phyloP scores from a whole-genome alignment of 352 stramenopile genomes.

The Pythium brachiatum region DNA sequence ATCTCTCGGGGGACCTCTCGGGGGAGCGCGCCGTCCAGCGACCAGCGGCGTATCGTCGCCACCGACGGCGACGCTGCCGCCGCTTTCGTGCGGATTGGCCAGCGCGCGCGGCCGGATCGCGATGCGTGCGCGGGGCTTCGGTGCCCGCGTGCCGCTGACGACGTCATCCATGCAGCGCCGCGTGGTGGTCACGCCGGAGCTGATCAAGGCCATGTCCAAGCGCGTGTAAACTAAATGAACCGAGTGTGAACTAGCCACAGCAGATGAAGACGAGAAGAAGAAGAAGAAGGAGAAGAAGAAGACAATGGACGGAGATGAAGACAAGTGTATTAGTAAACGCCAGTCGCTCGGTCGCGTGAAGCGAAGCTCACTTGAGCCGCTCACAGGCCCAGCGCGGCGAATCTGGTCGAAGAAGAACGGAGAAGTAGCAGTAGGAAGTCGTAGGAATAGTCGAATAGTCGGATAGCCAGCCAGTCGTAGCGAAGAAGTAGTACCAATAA shows the following conservation, averaged over 20 bases:
- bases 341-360: neutral
- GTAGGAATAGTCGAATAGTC: conserved; percentile 13
- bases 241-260: neutral
- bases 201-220: conserved; percentile 26
- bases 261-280: neutral
- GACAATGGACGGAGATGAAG: too few relatives aligned
- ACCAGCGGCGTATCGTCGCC: neutral
- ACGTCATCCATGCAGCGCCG: conserved; percentile 8
- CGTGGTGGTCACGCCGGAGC: conserved; percentile 17
- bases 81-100: conserved; percentile 21
- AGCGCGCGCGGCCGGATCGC: conserved; percentile 4
- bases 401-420: conserved; percentile 9
- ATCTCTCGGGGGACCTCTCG: conserved; percentile 5
- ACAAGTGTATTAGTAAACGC: conserved; percentile 17
- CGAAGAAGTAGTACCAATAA: conserved; percentile 7
- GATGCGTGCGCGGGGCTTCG: neutral
- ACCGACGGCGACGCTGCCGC: conserved; percentile 11
- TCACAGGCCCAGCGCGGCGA: conserved; percentile 20
- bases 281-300: too few relatives aligned
- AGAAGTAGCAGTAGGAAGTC: conserved; percentile 7
- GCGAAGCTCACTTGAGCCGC: neutral
- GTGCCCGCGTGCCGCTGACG: neutral
- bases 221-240: conserved; percentile 22
- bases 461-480: neutral
- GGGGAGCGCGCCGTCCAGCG: conserved; percentile 10